Base-by-base conservation (phyloP, 2,329 filamentous ascomycete species). In the Metarhizium robertsii region DNA sequence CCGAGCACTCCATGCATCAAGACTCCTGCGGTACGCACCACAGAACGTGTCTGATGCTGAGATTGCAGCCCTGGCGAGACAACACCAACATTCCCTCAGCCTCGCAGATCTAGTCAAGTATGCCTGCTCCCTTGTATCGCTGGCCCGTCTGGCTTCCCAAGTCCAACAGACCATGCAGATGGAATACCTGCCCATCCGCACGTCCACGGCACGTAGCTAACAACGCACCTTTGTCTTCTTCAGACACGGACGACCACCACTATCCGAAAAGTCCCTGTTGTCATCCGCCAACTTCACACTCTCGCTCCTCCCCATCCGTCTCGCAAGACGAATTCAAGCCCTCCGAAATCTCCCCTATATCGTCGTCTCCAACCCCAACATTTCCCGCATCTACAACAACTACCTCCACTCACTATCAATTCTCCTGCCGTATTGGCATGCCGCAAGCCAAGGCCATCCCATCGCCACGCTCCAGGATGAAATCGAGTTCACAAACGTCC, bases 281-380 rank as follows among this genome's bases (percentile, higher is more conserved):
- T 84, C 87, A 42, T 96, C 92, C 2, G 94, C 94, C 59, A 96
- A 96, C 75, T 97, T 97, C 74, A 95, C 94, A 13, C 86, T 97
- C 61, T 89, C 87, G 32, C 87, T 96, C 53, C 85, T 97, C 10
- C 94, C 94, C 14, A 88, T 94, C 52, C 90, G 94, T 42, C 85
- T 99, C 30, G 94, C 94, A 30, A 90, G 95, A 69, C 90, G 94
- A 55, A 95, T 99, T 61, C 89, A 96, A 69, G 90, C 91, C 47
- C 78, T 99, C 18, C 87, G 92, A 60, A 96, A 95, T 68, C 83
- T 99, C 8, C 94, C 94, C 0, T 99, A 92, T 71, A 97, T 99
- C 61, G 92, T 99, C 55, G 94, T 99, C 30, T 92, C 92, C n/a
- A 97, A 99, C 68, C 90, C 91, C 1, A 90, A 96, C 68, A 91